Percentiles rank a stretch among this genome's conserved stretches.
Evolutionary conservation across 495 filamentous ascomycete species (phyloP).

Genomic region (Penicillium roqueforti): DNA sequence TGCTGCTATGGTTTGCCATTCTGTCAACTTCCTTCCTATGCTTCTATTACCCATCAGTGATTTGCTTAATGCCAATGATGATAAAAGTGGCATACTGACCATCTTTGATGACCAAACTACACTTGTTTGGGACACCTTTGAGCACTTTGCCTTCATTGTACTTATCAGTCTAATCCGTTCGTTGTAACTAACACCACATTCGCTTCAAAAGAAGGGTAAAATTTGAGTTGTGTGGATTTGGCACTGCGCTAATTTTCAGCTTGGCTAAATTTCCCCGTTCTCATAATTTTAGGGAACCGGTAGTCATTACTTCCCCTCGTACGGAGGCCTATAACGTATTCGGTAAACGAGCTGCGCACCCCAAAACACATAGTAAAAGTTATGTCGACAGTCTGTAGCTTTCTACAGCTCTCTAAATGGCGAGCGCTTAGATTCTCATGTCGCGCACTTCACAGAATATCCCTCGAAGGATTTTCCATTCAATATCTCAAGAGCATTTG

Average conservation of each 20-base stretch:
- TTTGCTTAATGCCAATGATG: too few species aligned
- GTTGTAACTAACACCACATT: too few species aligned
- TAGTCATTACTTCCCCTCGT: too few species aligned
- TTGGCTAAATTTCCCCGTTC: too few species aligned
- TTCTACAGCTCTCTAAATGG: background rate
- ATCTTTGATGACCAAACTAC: background rate
- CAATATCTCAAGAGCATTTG: constrained; percentile 3
- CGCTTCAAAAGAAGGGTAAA: too few species aligned
- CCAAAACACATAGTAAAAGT: too few species aligned
- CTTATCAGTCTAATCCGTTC: too few species aligned
- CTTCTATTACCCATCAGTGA: background rate
- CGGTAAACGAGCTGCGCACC: too few species aligned
- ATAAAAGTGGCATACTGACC: background rate
- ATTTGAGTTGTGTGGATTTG: too few species aligned
- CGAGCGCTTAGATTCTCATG: background rate
- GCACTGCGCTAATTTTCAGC: too few species aligned
- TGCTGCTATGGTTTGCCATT: background rate
- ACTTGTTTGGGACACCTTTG: background rate
- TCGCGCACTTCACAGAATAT: background rate
- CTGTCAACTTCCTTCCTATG: background rate
- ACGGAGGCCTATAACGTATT: too few species aligned
- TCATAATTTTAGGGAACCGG: too few species aligned
- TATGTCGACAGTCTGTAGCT: background rate
- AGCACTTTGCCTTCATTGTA: background rate
- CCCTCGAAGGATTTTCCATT: background rate